A percentile compares a stretch with the other conserved stretches of the same genome.
These are phyloP conservation scores for Samsoniella hepiali DNA, from an alignment of 2,329 filamentous ascomycete species.

Conservation along the genomic window DNA sequence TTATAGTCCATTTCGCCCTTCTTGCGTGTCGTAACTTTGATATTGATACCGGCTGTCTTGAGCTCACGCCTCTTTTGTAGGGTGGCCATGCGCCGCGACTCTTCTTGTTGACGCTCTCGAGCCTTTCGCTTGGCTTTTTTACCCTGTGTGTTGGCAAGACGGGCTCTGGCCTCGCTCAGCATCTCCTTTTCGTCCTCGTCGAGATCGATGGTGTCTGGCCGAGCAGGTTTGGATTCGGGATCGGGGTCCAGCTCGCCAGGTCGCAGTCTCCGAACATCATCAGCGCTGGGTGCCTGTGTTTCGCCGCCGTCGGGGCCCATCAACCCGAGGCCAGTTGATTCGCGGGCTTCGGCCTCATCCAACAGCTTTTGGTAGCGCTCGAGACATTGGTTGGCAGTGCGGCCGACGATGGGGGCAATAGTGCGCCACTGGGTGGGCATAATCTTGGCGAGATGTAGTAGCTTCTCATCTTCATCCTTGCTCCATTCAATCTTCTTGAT, in stretches of 20 bases:
- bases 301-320: conserved; percentile 85
- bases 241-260: conserved; percentile 97
- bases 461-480: conserved; percentile 96
- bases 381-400: conserved; percentile 94
- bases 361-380: conserved; percentile 96
- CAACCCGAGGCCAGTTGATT: conserved; percentile 78
- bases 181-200: conserved; percentile 99
- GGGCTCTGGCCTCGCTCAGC: conserved; percentile 93
- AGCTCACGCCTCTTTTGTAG: conserved; percentile 94
- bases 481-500: conserved; percentile 99
- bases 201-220: conserved; percentile 94
- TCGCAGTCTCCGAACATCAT: conserved; percentile 83
- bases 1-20: conserved; percentile 99
- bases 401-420: conserved; percentile 92
- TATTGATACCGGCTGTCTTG: conserved; percentile 97
- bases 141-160: conserved; percentile 94
- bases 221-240: conserved; percentile 90
- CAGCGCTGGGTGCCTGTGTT: conserved; percentile 80
- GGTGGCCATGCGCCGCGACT: conserved; percentile 83
- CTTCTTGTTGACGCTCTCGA: conserved; percentile 89
- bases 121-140: conserved; percentile 99
- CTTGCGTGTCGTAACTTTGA: conserved; percentile 89
- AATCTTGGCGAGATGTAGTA: conserved; percentile 92
- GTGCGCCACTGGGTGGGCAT: conserved; percentile 99
- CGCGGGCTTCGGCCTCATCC: conserved; percentile 89